Evolutionary conservation across 352 stramenopile species (phyloP).

Genomic region (Globisporangium orthogonon): DNA sequence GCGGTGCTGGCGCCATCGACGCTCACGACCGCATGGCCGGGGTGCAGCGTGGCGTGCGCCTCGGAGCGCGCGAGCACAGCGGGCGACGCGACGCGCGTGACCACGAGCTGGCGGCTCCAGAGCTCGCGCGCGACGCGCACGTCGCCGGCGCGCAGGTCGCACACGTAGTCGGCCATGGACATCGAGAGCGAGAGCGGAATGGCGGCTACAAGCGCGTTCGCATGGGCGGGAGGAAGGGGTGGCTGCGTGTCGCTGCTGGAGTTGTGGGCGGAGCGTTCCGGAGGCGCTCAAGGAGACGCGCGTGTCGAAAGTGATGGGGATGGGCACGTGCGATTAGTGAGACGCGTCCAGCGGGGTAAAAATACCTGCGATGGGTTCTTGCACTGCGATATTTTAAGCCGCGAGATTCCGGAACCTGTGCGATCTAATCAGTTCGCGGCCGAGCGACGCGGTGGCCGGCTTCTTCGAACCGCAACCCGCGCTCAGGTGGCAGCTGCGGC

Average conservation of each 20-base stretch:
- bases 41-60: slow-evolving; percentile 16
- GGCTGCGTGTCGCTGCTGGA: neutral
- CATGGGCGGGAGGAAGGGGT: too few relatives aligned
- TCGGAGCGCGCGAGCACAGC: slow-evolving; percentile 9
- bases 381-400: neutral
- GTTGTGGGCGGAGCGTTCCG: neutral
- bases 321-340: neutral
- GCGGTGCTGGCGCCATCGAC: slow-evolving; percentile 18
- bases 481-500: neutral
- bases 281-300: neutral
- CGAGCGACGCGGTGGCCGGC: neutral
- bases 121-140: slow-evolving; percentile 31
- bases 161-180: slow-evolving; percentile 28
- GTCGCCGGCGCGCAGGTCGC: slow-evolving; percentile 12
- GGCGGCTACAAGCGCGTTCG: too few relatives aligned
- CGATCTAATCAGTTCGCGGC: neutral
- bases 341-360: neutral
- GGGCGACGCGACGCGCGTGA: slow-evolving; percentile 19
- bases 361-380: neutral
- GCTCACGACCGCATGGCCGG: slow-evolving; percentile 26
- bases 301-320: neutral
- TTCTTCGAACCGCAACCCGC: neutral
- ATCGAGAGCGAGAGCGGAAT: neutral
- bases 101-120: slow-evolving; percentile 35
- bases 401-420: neutral